Percentiles rank a stretch among this genome's conserved stretches.
phyloP scores from a whole-genome alignment of 2,329 filamentous ascomycete species.

The Berkeleyomyces rouxiae region DNA sequence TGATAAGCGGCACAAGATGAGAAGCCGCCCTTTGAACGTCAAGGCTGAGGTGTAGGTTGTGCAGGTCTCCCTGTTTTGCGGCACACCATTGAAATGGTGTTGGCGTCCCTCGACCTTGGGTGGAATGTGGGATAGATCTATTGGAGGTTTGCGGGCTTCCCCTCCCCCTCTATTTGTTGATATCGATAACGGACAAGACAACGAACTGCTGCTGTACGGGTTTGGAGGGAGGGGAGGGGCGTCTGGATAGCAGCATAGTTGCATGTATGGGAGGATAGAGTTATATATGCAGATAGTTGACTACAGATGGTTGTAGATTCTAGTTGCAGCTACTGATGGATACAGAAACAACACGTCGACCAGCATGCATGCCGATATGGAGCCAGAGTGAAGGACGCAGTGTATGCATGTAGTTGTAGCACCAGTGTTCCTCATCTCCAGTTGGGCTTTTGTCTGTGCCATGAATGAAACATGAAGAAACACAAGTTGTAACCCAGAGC shows the following conservation, averaged over 20 bases:
- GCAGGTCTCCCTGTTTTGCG: background rate
- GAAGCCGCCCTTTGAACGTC: background rate
- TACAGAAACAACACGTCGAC: too few relatives aligned
- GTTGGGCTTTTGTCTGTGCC: background rate
- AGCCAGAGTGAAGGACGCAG: too few relatives aligned
- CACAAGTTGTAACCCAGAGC: background rate
- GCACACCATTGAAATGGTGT: background rate
- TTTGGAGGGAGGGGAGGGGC: background rate
- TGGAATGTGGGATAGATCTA: background rate
- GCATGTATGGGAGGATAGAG: background rate
- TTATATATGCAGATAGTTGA: too few relatives aligned
- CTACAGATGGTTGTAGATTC: too few relatives aligned
- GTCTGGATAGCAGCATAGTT: background rate
- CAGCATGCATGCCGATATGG: too few relatives aligned
- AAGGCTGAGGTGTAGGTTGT: background rate
- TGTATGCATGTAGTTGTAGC: too few relatives aligned
- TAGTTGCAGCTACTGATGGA: too few relatives aligned
- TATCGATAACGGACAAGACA: background rate
- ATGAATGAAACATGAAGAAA: background rate
- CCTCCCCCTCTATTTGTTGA: background rate
- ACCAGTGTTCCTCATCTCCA: too few relatives aligned
- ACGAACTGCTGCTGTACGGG: background rate
- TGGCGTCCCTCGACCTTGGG: background rate
- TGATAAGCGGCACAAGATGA: background rate
- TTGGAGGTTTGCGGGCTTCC: background rate